Evolutionary conservation across 2,329 filamentous ascomycete species (phyloP).

Genomic region (Herpomyces periplanetae): DNA sequence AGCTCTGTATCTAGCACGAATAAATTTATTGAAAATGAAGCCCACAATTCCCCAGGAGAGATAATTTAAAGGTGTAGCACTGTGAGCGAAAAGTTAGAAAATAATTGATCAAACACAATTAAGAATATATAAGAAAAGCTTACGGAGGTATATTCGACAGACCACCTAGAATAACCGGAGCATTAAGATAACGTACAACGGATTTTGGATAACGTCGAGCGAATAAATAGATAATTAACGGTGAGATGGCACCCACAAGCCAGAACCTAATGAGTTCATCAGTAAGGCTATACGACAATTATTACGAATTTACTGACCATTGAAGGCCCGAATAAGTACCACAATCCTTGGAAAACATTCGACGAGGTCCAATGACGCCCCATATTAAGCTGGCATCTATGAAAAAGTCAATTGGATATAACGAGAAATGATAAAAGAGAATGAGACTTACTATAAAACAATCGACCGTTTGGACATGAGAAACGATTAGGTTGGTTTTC

Average conservation of each 20-base stretch:
- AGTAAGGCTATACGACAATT: slow-evolving; percentile 22
- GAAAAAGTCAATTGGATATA: no score
- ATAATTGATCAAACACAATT: neutral
- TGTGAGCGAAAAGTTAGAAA: slow-evolving; percentile 17
- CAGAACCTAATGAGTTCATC: slow-evolving; percentile 25
- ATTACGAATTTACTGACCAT: no score
- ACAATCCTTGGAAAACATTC: slow-evolving; percentile 26
- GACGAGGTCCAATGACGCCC: slow-evolving; percentile 27
- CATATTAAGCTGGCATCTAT: no score
- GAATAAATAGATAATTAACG: slow-evolving; percentile 19
- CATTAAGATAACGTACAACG: slow-evolving; percentile 21
- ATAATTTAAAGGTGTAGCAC: slow-evolving; percentile 28
- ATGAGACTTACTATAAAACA: slow-evolving; percentile 26
- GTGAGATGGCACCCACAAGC: slow-evolving; percentile 21
- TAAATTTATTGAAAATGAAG: slow-evolving; percentile 23
- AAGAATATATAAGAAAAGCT: neutral
- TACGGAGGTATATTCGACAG: slow-evolving; percentile 6
- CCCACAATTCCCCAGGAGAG: slow-evolving; percentile 28
- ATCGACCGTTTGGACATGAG: slow-evolving; percentile 15
- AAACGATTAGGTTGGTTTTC: slow-evolving; percentile 17
- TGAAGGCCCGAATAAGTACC: no score
- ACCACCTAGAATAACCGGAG: slow-evolving; percentile 25
- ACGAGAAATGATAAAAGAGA: slow-evolving; percentile 15
- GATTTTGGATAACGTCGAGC: slow-evolving; percentile 20
- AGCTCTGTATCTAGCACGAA: slow-evolving; percentile 21